Evolutionary conservation across 1,284 basidiomycete genomes (phyloP).

Genomic region (Tremellales sp.): DNA sequence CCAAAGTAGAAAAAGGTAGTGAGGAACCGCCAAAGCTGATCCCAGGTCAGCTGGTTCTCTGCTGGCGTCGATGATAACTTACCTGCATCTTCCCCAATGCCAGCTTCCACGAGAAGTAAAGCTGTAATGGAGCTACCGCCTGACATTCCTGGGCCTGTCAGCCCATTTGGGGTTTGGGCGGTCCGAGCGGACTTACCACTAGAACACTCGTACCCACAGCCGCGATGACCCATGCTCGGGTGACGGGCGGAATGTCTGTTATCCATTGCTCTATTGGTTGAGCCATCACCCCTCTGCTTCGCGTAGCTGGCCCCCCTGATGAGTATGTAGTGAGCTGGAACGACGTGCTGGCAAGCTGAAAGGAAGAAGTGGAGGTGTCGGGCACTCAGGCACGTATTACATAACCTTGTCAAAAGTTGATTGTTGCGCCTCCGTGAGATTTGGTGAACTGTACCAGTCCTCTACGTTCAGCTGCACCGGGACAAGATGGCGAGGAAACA

Average conservation of each 20-base stretch:
- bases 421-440: background rate
- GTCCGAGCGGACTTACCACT: slow-evolving; percentile 59
- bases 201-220: slow-evolving; percentile 74
- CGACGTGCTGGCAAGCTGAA: too few species aligned
- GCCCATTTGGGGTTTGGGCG: background rate
- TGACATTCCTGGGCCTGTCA: slow-evolving; percentile 72
- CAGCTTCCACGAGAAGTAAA: slow-evolving; percentile 85
- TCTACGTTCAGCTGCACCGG: too few species aligned
- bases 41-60: slow-evolving; percentile 7
- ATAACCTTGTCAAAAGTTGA: background rate
- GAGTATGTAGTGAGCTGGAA: too few species aligned
- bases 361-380: too few species aligned
- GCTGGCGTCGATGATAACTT: background rate
- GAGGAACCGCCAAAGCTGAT: slow-evolving; percentile 71
- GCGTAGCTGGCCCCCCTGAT: too few species aligned
- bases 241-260: slow-evolving; percentile 81
- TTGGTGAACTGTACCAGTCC: too few species aligned
- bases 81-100: slow-evolving; percentile 79
- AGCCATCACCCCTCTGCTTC: slow-evolving; percentile 23
- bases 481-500: slow-evolving; percentile 15
- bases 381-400: too few species aligned
- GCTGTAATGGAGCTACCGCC: slow-evolving; percentile 77
- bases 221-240: slow-evolving; percentile 72
- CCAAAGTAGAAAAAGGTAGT: slow-evolving; percentile 98
- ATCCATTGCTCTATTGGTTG: slow-evolving; percentile 56